Percentiles rank a stretch among this genome's conserved stretches.
Evolutionary conservation across 331 rosid genomes (phyloP).

Genomic region (Phaseolus coccineus): DNA sequence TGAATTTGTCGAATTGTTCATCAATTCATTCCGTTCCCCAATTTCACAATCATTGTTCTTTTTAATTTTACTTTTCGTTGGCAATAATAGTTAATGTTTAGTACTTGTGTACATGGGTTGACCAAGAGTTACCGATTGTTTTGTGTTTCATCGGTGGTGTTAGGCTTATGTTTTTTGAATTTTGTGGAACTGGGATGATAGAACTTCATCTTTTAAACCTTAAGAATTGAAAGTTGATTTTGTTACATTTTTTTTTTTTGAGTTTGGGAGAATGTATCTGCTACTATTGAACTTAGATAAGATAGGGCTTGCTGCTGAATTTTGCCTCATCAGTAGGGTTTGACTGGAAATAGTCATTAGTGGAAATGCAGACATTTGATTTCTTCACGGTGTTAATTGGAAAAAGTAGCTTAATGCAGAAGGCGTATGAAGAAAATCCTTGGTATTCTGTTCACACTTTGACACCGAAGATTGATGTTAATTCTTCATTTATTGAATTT

Average conservation of each 20-base stretch:
- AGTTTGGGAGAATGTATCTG: neutral
- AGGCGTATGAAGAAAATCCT: neutral
- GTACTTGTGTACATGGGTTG: neutral
- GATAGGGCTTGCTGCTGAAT: constrained; percentile 11
- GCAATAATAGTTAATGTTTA: neutral
- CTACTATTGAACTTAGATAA: neutral
- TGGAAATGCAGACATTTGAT: neutral
- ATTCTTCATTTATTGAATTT: constrained; percentile 12
- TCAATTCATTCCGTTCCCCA: neutral
- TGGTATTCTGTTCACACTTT: neutral
- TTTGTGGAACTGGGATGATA: neutral
- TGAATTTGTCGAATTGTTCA: neutral
- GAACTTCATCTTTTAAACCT: neutral
- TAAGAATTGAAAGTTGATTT: neutral
- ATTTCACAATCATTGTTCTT: neutral
- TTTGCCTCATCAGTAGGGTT: constrained; percentile 7
- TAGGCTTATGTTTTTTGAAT: neutral
- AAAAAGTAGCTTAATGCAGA: neutral
- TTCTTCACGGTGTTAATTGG: neutral
- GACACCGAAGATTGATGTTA: constrained; percentile 2
- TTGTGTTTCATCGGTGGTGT: neutral
- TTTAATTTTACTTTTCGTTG: neutral
- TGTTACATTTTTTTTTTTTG: neutral
- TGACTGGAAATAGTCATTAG: neutral
- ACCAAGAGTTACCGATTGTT: neutral